Conservation (phyloP, 2,329 filamentous ascomycete species). For the Sporothrix mexicana region DNA sequence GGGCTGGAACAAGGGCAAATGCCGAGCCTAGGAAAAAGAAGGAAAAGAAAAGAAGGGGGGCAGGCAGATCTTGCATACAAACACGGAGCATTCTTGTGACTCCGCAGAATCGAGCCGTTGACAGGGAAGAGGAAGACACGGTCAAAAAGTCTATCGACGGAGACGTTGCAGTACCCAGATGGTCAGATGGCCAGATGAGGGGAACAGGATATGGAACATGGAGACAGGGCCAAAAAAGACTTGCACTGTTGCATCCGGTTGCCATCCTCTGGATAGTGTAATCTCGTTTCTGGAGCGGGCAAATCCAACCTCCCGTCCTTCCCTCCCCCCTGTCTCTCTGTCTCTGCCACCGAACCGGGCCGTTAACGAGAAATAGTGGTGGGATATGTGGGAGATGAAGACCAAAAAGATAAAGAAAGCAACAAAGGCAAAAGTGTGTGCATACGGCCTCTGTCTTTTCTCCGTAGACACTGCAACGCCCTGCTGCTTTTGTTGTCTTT, state of each 20-base stretch:
- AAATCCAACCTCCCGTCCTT: too few relatives aligned
- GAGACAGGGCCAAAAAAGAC: not conserved
- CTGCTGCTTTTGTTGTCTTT: not conserved
- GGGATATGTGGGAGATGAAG: not conserved
- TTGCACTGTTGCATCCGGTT: conserved; percentile 6
- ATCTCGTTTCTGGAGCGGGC: conserved; percentile 20
- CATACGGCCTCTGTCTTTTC: not conserved
- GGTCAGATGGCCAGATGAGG: not conserved
- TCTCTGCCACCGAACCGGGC: not conserved
- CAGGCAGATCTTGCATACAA: not conserved
- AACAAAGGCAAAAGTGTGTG: not conserved
- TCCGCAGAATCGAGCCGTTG: not conserved
- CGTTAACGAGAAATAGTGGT: not conserved
- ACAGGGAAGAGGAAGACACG: not conserved
- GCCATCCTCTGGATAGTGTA: not conserved
- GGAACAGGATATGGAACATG: too few relatives aligned
- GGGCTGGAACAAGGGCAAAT: conserved; percentile 11
- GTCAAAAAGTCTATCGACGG: not conserved
- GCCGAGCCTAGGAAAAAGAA: not conserved
- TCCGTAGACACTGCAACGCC: not conserved
- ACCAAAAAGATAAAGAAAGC: not conserved
- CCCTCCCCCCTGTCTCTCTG: not conserved
- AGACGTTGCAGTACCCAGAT: not conserved
- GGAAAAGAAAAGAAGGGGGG: not conserved
- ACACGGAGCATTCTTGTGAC: not conserved